Percentiles rank a stretch among this genome's conserved stretches.
Evolutionary conservation across 228 moss, liverwort and hornwort genomes (phyloP).

Genomic region (Sphagnum magellanicum): DNA sequence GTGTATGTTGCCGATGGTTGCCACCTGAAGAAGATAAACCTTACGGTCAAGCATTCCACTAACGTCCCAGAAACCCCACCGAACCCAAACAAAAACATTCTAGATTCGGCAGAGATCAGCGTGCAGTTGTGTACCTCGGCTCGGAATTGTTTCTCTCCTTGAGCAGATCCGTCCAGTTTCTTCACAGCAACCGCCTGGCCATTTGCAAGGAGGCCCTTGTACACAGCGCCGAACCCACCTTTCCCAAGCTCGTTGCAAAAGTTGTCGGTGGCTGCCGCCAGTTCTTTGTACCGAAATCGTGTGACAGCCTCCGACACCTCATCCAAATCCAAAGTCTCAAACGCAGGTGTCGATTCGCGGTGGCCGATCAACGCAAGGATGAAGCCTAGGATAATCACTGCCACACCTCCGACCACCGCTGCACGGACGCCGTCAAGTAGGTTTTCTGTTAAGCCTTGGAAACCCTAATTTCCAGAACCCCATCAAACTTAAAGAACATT

Average conservation of each 20-base stretch:
- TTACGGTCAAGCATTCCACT: neutral
- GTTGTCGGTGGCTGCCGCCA: constrained; percentile 22
- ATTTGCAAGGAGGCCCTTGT: constrained; percentile 12
- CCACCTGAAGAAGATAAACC: constrained; percentile 9
- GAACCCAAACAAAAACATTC: neutral
- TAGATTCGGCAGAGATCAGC: neutral
- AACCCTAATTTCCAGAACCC: too few species aligned
- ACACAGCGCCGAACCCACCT: constrained; percentile 23
- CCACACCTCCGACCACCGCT: constrained; percentile 19
- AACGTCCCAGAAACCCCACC: neutral
- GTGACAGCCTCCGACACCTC: constrained; percentile 28
- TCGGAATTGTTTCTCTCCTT: constrained; percentile 33
- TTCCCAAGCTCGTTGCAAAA: constrained; percentile 31
- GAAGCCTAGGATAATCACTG: constrained; percentile 6
- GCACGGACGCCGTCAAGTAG: neutral
- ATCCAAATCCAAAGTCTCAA: constrained; percentile 13
- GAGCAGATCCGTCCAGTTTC: constrained; percentile 18
- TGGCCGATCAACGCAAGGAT: constrained; percentile 5
- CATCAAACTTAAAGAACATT: too few species aligned
- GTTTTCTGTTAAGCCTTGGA: too few species aligned
- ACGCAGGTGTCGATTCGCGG: neutral
- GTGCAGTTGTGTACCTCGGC: constrained; percentile 14
- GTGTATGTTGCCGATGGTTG: constrained; percentile 30
- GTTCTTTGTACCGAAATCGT: constrained; percentile 24
- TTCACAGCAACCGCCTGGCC: constrained; percentile 31